These are phyloP conservation scores for Lonicera japonica DNA, from an alignment of 129 eudicot species.

Conservation along the genomic window DNA sequence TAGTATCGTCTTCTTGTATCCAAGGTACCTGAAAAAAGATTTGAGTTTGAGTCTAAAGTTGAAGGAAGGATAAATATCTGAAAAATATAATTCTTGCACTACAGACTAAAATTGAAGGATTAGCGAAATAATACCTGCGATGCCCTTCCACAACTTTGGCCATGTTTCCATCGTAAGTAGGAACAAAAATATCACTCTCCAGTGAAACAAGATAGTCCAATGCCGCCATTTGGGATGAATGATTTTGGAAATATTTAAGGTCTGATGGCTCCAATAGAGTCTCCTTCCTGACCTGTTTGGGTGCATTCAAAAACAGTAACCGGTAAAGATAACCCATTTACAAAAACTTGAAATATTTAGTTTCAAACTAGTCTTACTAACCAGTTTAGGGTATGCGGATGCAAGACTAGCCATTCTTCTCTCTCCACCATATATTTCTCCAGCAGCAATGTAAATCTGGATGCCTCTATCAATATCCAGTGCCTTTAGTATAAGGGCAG, in stretches of 20 bases:
- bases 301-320: slow-evolving; percentile 1
- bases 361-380: slow-evolving; percentile 27
- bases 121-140: slow-evolving; percentile 67
- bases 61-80: background rate
- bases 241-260: slow-evolving; percentile 78
- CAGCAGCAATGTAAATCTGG: slow-evolving; percentile 96
- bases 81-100: background rate
- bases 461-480: slow-evolving; percentile 66
- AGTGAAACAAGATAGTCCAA: slow-evolving; percentile 91
- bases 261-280: slow-evolving; percentile 78
- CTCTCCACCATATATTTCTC: slow-evolving; percentile 96
- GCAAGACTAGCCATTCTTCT: slow-evolving; percentile 76
- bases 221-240: slow-evolving; percentile 99
- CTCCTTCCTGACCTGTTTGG: slow-evolving; percentile 86
- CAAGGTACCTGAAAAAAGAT: slow-evolving; percentile 56
- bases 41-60: too few relatives aligned
- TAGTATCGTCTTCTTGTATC: slow-evolving; percentile 78
- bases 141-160: slow-evolving; percentile 99
- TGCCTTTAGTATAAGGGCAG: slow-evolving; percentile 77
- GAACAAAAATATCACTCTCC: slow-evolving; percentile 96
- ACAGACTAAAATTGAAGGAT: too few relatives aligned
- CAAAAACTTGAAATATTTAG: background rate
- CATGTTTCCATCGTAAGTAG: slow-evolving; percentile 97
- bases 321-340: background rate
- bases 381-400: slow-evolving; percentile 81